Conservation (phyloP, 177 flowering plant genomes). For the Tripterygium wilfordii region DNA sequence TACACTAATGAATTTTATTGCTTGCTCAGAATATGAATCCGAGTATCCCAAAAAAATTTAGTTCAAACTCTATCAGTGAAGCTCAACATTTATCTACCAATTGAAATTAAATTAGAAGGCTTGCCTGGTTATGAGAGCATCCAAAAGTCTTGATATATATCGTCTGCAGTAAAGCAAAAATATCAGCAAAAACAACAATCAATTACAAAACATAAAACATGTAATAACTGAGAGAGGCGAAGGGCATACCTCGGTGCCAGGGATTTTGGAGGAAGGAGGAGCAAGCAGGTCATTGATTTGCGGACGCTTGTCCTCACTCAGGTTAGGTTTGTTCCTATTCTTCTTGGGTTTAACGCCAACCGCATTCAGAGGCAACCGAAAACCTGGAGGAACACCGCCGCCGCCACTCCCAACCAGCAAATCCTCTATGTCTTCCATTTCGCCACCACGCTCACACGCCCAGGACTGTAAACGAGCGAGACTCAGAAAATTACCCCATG, state of each 20-base stretch:
- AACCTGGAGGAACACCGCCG: conserved; percentile 72
- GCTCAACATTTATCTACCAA: neutral
- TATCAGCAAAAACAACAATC: conserved; percentile 1
- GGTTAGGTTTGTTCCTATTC: conserved; percentile 18
- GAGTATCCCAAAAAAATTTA: no score
- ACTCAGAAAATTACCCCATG: no score
- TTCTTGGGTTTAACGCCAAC: conserved; percentile 64
- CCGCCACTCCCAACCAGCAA: conserved; percentile 46
- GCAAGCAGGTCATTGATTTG: conserved; percentile 7
- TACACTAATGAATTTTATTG: no score
- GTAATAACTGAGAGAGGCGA: neutral
- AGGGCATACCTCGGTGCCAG: conserved; percentile 78
- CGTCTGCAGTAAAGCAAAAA: conserved; percentile 41
- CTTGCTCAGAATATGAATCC: no score
- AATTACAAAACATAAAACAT: neutral
- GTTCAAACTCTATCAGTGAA: no score
- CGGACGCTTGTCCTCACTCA: conserved; percentile 4
- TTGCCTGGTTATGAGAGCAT: conserved; percentile 97
- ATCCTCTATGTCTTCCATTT: conserved; percentile 96
- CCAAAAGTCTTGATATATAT: conserved; percentile 95
- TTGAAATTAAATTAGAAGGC: conserved; percentile 1
- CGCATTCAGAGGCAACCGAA: conserved; percentile 57
- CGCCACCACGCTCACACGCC: neutral
- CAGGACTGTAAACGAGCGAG: no score
- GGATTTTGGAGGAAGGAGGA: conserved; percentile 39